These are phyloP conservation scores for Plasmodium inui DNA, from an alignment of 169 alveolate species.

Conservation along the genomic window DNA sequence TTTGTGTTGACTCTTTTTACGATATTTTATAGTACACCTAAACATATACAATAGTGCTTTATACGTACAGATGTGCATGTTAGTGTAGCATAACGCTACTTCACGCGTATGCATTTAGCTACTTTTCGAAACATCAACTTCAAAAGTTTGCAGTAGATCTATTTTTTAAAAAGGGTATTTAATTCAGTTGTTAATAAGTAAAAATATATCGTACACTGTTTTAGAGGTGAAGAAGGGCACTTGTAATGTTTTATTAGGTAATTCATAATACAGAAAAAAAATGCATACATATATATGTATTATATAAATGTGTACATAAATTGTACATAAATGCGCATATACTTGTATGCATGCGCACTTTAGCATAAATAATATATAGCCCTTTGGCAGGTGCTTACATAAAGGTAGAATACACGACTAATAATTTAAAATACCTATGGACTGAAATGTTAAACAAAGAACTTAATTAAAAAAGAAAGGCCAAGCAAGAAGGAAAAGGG, in stretches of 20 bases:
- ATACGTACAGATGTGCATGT: not conserved
- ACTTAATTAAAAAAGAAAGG: slow-evolving; percentile 8
- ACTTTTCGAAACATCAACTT: not conserved
- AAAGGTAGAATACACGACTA: slow-evolving; percentile 22
- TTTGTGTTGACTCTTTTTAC: not conserved
- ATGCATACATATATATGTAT: not conserved
- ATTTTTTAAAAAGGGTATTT: slow-evolving; percentile 13
- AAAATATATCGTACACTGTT: slow-evolving; percentile 38
- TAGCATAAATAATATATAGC: slow-evolving; percentile 33
- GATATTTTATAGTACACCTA: not conserved
- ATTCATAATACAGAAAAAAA: slow-evolving; percentile 74
- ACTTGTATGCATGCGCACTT: not conserved
- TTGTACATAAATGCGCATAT: slow-evolving; percentile 13
- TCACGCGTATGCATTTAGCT: not conserved
- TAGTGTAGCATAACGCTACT: not conserved
- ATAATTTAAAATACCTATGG: slow-evolving; percentile 34
- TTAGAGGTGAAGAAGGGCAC: not conserved
- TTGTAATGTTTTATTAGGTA: not conserved
- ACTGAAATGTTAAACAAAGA: slow-evolving; percentile 39
- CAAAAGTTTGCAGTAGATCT: not conserved
- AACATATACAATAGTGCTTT: not conserved
- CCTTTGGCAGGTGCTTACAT: slow-evolving; percentile 26
- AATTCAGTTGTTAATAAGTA: not conserved
- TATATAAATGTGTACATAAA: slow-evolving; percentile 2
- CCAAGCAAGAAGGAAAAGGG: not conserved